Base-by-base conservation (phyloP, 2,329 filamentous ascomycete genomes). In the Trichoderma citrinoviride region DNA sequence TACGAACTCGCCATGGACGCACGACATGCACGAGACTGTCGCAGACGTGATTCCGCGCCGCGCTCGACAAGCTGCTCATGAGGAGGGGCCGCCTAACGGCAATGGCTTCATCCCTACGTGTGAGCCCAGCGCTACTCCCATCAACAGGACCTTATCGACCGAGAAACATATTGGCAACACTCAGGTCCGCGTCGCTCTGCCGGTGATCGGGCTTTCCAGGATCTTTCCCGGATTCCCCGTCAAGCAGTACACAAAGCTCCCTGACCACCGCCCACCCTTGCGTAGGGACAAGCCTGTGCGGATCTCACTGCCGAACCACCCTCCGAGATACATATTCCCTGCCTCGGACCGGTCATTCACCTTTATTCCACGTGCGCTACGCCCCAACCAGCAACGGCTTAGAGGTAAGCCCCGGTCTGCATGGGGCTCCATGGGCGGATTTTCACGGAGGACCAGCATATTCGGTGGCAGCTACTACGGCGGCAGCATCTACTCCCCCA, bases 221-320 rank as follows among this genome's bases (percentile, higher is more conserved):
- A 79, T 86, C 47, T 92, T 94, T 74, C 82, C 91, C 33, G 88
- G 89, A 67, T 87, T 96, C 68, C 87, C 91, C 53, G 87, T 96
- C 69, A 95, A 92, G 76, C 91, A 95, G 73, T 94, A 99, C 77
- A 97, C 93, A 46, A 93, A 94, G 71, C 85, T 99, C 55, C 95
- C 95, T 21, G 92, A 98, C 74, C 95, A 98, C 77, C 89, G 95
- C 23, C 95, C 95, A 21, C 95, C 95, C 58, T 85, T 99, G 55
- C 90, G 95, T 68, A 89, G 95, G 71, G 95, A 99, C 80, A 99
- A 98, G 76, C 95, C 95, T 7, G 95, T 98, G 46, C 90, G 95
- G 57, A 92, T 99, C 70, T 97, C 93, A 8, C 82, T 99, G 47
- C 94, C 95, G 2, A 84, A 90, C 29, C 85, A 90, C 68, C 82